Percentiles rank a stretch among this genome's conserved stretches.
These are phyloP conservation scores for Cyclotella kingstonii DNA, from an alignment of 108 stramenopile genomes.

Conservation along the genomic window DNA sequence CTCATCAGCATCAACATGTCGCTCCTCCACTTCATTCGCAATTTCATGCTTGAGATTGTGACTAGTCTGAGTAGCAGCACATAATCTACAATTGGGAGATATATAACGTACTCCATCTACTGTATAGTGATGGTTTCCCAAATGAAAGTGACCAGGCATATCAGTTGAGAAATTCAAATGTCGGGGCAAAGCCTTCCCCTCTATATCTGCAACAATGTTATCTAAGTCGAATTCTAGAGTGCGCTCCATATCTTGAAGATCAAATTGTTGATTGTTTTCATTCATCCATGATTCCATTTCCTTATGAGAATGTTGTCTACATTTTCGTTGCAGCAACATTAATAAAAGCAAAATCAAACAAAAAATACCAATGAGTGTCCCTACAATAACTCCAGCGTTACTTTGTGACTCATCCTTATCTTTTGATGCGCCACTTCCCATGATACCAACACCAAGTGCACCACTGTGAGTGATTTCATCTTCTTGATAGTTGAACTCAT, in stretches of 20 bases:
- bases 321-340: not conserved
- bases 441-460: not conserved
- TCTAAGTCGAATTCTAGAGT: conserved; percentile 27
- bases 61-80: conserved; percentile 14
- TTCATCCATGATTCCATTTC: not conserved
- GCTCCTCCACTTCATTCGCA: too few relatives aligned
- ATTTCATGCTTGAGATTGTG: conserved; percentile 8
- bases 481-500: not conserved
- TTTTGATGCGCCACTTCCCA: not conserved
- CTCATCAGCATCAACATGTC: too few relatives aligned
- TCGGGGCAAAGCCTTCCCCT: conserved; percentile 12
- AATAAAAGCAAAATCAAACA: conserved; percentile 1
- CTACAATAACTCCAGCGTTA: not conserved
- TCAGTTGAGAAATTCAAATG: conserved; percentile 5
- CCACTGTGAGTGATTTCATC: not conserved
- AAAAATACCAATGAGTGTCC: not conserved
- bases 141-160: conserved; percentile 35
- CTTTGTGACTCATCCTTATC: not conserved
- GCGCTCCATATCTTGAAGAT: conserved; percentile 7
- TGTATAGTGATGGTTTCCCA: conserved; percentile 41
- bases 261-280: not conserved
- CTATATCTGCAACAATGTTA: conserved; percentile 29
- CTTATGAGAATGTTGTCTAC: conserved; percentile 1
- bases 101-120: conserved; percentile 33
- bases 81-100: conserved; percentile 28